Evolutionary conservation across 2,329 filamentous ascomycete species (phyloP), one percentile per base, ranked within the genome.

Genomic region (Thielaviopsis punctulata): DNA sequence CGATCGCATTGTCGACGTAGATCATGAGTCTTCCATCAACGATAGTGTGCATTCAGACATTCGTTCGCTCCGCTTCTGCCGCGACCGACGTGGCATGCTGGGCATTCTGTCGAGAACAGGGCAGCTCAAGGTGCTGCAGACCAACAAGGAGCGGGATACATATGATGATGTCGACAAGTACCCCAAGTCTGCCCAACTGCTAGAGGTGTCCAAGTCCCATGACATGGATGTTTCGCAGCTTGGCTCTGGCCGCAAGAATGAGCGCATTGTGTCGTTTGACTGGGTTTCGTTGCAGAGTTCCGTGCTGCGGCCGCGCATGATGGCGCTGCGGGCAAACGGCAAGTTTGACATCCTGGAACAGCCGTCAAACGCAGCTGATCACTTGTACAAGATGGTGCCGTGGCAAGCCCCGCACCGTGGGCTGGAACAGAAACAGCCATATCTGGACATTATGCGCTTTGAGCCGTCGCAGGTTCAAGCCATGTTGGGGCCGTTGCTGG

Each of bases 251-350:
- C 68, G 71, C 57, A 73, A 74, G 62, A 70, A 73, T 58, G 75
- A 81, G 52, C 72, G 76, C 19, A 80, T 82, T 27, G 76, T 82
- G 7, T 82, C 79, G 0, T 82, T 82, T 61, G 79, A 83, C 60
- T 83, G 79, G 79, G 66, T 82, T 9, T 80, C 75, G 3, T 66
- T 80, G 46, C 69, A 72, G 10, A 76, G 74, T 3, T 68, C 75
- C 3, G 69, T 71, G 13, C 60, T 80, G 48, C 72, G 72, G 22
- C 76, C 77, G 25, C 70, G 79, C n/a, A 65, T 79, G 39, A 62
- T 82, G 22, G 76, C 77, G 1, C 62, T 82, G 23, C 70, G 78
- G 23, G 76, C 76, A 30, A 81, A 74, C 56, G 77, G 79, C 18
- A 68, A 66, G 13, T 78, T 81, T 60, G 76, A 79, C 25, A 77